Base-by-base conservation (phyloP, 2,329 filamentous ascomycete genomes). In the Trichoderma pleuroti region DNA sequence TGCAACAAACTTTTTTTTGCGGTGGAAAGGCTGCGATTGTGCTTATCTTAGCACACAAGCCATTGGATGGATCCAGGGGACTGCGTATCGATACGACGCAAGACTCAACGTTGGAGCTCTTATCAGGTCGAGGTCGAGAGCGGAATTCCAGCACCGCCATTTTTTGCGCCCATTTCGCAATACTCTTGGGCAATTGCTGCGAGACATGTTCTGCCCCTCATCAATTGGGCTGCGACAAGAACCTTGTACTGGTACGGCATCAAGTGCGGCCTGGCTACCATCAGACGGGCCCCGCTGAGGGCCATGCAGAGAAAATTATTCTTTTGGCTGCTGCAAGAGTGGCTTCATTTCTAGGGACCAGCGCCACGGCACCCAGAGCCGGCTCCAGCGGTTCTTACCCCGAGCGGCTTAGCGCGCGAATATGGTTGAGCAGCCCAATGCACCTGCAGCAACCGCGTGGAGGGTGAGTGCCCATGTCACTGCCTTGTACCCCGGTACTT, bases 341-440 rank as follows among this genome's bases (percentile, higher is more conserved):
- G 67, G 67, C 70, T 67, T 57, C 61, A 61, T 63, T 46, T 63
- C 66, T 62, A 32, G 68, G 56, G 46, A 36, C 56, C 64, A 64
- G 57, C 63, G 61, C 63, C 56, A 59, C 59, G 63, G 68, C 42
- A 64, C 57, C 68, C 62, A 62, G 56, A 70, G 61, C 71, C 69
- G 63, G 59, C 36, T 52, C 49, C 64, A 32, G 16, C 62, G 61
- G 42, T 56, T 62, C 67, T 71, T 72, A 24, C 74, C 68, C 39
- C 28, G 54, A 49, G 66, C 4, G 67, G 74, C 54, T 64, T 76
- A 74, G 74, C 21, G 71, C 52, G 0, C 2, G 63, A 74, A 74
- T 76, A 54, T 76, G 75, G 75, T 76, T 76, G 75, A 74, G 75
- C 61, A 73, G 64, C 36, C 69, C 68, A 68, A 68, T 70, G 65